Conservation (phyloP, 2,329 filamentous ascomycete genomes). For the Ceratocystis diversiconidia region DNA sequence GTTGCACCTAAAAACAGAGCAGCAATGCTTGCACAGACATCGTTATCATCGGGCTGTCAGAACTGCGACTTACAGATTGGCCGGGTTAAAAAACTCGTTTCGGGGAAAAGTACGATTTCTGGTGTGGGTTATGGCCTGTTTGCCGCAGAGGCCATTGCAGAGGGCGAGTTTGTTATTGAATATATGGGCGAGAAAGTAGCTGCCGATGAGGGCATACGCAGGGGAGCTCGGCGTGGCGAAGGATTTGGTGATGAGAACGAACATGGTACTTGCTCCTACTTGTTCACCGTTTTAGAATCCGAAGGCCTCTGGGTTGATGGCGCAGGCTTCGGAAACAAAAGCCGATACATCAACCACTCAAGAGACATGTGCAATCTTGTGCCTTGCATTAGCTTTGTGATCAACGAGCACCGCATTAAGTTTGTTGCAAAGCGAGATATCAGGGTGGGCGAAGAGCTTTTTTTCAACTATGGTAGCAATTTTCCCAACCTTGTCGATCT, state of each 20-base stretch:
- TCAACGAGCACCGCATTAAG: slow-evolving; percentile 61
- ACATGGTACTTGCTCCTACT: slow-evolving; percentile 47
- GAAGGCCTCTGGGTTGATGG: slow-evolving; percentile 58
- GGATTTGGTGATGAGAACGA: slow-evolving; percentile 42
- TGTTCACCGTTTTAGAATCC: slow-evolving; percentile 45
- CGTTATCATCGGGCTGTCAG: slow-evolving; percentile 48
- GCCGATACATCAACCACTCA: slow-evolving; percentile 72
- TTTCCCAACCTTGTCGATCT: slow-evolving; percentile 41
- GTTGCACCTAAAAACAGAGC: slow-evolving; percentile 8
- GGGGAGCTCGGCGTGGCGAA: slow-evolving; percentile 46
- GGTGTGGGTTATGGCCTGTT: slow-evolving; percentile 63
- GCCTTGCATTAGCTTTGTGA: slow-evolving; percentile 55
- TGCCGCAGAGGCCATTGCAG: slow-evolving; percentile 49
- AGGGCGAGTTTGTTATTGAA: slow-evolving; percentile 64
- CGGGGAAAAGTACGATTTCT: slow-evolving; percentile 56
- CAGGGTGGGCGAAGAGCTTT: slow-evolving; percentile 57
- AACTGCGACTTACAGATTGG: slow-evolving; percentile 61
- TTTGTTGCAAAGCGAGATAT: slow-evolving; percentile 56
- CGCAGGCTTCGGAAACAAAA: slow-evolving; percentile 64
- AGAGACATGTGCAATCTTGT: slow-evolving; percentile 44
- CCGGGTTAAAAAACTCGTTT: slow-evolving; percentile 47
- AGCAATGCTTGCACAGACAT: slow-evolving; percentile 26
- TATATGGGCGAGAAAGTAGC: slow-evolving; percentile 68
- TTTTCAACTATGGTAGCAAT: slow-evolving; percentile 66
- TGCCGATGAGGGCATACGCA: slow-evolving; percentile 52